Conservation (phyloP, 768 basidiomycete species). For the Leccinum aurantiacum region DNA sequence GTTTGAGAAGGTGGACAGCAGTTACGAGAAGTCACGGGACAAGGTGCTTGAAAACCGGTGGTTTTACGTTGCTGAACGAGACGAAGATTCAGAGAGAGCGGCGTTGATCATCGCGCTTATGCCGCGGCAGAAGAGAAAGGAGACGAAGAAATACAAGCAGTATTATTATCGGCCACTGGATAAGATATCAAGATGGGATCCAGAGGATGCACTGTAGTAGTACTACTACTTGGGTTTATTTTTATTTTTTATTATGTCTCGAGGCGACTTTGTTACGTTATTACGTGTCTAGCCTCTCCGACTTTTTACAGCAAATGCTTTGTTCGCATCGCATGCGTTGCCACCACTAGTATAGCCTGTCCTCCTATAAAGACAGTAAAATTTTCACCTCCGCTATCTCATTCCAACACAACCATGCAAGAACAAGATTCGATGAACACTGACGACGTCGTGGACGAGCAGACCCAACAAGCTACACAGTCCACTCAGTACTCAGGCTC, state of each 20-base stretch:
- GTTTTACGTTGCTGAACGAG: constrained; percentile 76
- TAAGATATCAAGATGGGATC: constrained; percentile 73
- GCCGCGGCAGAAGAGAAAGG: constrained; percentile 72
- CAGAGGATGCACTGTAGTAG: constrained; percentile 53
- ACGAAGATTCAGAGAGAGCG: constrained; percentile 71
- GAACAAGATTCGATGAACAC: constrained; percentile 25
- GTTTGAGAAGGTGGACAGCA: constrained; percentile 72
- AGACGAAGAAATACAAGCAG: constrained; percentile 83
- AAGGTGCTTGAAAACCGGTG: constrained; percentile 53
- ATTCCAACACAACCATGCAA: constrained; percentile 16
- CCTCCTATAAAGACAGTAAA: constrained; percentile 27
- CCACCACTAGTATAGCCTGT: constrained; percentile 7
- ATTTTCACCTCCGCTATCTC: neutral
- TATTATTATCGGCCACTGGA: constrained; percentile 78
- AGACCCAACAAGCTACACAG: constrained; percentile 41
- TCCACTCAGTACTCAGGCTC: constrained; percentile 39
- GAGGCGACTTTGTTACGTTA: constrained; percentile 18
- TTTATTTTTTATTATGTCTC: constrained; percentile 11
- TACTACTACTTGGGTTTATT: constrained; percentile 3
- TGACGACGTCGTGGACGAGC: constrained; percentile 32
- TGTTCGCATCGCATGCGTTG: neutral
- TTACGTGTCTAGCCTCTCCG: constrained; percentile 6
- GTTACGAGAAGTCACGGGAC: constrained; percentile 51
- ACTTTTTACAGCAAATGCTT: constrained; percentile 8
- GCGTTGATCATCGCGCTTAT: constrained; percentile 66